These are phyloP conservation scores for Knufia fluminis DNA, from an alignment of 2,329 filamentous ascomycete species.

Conservation along the genomic window DNA sequence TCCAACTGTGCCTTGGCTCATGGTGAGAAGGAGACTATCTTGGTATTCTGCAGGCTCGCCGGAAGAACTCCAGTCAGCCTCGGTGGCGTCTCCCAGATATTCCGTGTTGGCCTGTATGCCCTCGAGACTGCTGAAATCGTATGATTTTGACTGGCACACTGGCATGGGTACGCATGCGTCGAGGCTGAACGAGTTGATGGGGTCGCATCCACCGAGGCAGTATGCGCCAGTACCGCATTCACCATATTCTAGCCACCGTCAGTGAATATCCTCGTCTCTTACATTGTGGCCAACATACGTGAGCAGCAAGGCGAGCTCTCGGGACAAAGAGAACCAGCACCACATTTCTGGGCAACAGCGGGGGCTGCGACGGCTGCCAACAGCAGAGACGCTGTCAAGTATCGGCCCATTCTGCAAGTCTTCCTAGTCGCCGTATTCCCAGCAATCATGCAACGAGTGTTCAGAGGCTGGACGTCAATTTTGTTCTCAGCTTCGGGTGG, in stretches of 20 bases:
- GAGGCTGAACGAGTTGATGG: constrained; percentile 69
- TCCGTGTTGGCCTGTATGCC: constrained; percentile 61
- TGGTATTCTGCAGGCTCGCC: constrained; percentile 61
- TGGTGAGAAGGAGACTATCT: constrained; percentile 70
- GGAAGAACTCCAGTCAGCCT: constrained; percentile 80
- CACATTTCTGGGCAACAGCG: constrained; percentile 25
- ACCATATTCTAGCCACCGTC: constrained; percentile 61
- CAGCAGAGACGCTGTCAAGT: constrained; percentile 4
- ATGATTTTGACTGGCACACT: constrained; percentile 64
- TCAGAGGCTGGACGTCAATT: background rate
- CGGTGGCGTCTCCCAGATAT: constrained; percentile 75
- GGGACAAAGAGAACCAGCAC: constrained; percentile 54
- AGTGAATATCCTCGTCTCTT: constrained; percentile 3
- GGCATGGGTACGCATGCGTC: constrained; percentile 80
- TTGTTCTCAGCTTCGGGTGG: background rate
- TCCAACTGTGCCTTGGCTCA: constrained; percentile 75
- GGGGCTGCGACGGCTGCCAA: constrained; percentile 3
- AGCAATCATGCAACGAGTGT: background rate
- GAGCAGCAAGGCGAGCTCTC: constrained; percentile 67
- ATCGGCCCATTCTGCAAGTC: constrained; percentile 6
- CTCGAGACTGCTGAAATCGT: constrained; percentile 65
- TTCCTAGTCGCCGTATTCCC: background rate
- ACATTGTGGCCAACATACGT: constrained; percentile 46
- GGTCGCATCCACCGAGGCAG: constrained; percentile 93
- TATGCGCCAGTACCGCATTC: constrained; percentile 88